A percentile compares a stretch with the other conserved stretches of the same genome.
Evolutionary conservation across 306 rosid species (phyloP).

Genomic region (Myrica gale): DNA sequence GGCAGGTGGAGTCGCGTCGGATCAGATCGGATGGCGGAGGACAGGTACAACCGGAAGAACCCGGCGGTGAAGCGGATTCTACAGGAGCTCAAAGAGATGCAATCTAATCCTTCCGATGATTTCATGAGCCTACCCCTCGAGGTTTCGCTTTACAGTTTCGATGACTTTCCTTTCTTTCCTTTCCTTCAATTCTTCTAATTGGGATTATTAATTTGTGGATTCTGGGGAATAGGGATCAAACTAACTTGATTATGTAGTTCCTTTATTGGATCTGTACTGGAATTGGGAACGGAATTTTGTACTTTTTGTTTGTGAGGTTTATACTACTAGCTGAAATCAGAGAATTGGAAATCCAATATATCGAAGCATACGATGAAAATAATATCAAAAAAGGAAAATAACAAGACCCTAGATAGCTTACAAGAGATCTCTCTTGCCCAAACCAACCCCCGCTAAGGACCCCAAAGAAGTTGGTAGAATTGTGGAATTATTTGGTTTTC

Average conservation of each 20-base stretch:
- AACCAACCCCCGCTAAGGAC: too few species aligned
- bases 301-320: background rate
- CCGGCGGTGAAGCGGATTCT: conserved; percentile 94
- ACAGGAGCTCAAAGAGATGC: conserved; percentile 94
- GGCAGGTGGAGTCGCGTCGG: background rate
- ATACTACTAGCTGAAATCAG: background rate
- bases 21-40: conserved; percentile 50
- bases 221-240: background rate
- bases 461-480: background rate
- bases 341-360: background rate
- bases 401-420: background rate
- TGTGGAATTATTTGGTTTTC: too few species aligned
- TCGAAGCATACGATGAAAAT: too few species aligned
- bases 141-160: conserved; percentile 32
- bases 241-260: background rate
- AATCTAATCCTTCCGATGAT: conserved; percentile 87
- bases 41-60: conserved; percentile 80
- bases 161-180: background rate
- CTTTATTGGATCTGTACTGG: background rate
- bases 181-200: background rate
- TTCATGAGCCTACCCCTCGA: conserved; percentile 96
- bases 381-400: too few species aligned
- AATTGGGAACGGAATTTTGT: background rate
- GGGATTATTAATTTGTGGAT: background rate
- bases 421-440: too few species aligned